Evolutionary conservation across 176 grass and related monocot genomes (phyloP), one percentile per base, ranked within the genome.

Genomic region (Pharus latifolius): DNA sequence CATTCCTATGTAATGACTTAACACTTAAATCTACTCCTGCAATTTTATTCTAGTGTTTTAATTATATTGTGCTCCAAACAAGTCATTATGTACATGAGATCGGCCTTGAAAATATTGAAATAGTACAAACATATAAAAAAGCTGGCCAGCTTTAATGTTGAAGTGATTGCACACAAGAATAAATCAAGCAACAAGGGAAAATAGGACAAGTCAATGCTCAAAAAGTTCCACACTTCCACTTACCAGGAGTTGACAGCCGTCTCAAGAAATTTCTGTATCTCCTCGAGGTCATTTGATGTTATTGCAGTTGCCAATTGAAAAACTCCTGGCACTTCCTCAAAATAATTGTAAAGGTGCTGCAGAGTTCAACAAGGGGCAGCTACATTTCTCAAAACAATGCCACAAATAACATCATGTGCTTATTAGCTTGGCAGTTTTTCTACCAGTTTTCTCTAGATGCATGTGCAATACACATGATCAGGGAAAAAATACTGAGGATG

Each of bases 211-310:
- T 31, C 3, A 33, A 35, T 60, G 65, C 48, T 65, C 54, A 22
- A 47, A 12, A 68, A 47, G 75, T 54, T 56, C 37, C 35, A 38
- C 8, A 7, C 14, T 18, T 68, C 9, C 40, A 72, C 32, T 35
- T 88, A 98, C 95, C 95, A 88, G 22, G 90, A 91, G 74, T 94
- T 88, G 19, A 98, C 95, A 85, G 95, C 90, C 65, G 72, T 78
- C 8, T 93, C 90, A 69, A 98, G 90, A 78, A 98, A 98, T 81
- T 90, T 98, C 28, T 98, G 90, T 80, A 98, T 94, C 74, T 98
- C 90, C 84, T 98, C 95, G 0, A 98, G 85, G 35, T 98, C 90
- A 76, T 88, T 85, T 73, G 90, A 93, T 85, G 87, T 91, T 72
- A 88, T 93, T 81, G 95, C 84, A 86, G 95, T 98, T 65, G 95